Evolutionary conservation across 2,329 filamentous ascomycete genomes (phyloP).

Genomic region (Sodiomyces alkalinus): DNA sequence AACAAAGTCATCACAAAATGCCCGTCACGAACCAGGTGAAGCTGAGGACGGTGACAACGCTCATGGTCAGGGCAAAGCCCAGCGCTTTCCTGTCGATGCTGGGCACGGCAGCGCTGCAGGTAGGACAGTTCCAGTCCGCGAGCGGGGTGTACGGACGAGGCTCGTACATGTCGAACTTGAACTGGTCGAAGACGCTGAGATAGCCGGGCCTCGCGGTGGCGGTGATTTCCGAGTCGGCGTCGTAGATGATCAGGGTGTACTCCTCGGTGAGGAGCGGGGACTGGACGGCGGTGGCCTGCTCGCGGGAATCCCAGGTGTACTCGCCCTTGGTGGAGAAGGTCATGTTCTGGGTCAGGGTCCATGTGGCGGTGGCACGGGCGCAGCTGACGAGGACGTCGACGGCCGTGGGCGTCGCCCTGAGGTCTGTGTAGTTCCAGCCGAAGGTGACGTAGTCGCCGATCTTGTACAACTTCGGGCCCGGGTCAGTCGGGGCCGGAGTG

Average conservation of each 20-base stretch:
- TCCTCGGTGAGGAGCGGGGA: conserved; percentile 34
- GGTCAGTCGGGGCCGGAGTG: conserved; percentile 28
- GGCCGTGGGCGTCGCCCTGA: conserved; percentile 41
- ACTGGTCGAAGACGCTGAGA: conserved; percentile 29
- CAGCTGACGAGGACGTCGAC: conserved; percentile 45
- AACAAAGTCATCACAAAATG: conserved; percentile 13
- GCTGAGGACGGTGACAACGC: conserved; percentile 38
- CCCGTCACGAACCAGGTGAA: conserved; percentile 47
- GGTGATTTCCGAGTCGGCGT: conserved; percentile 35
- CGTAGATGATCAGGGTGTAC: conserved; percentile 48
- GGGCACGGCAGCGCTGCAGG: conserved; percentile 37
- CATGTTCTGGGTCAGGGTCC: conserved; percentile 50
- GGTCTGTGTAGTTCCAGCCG: conserved; percentile 50
- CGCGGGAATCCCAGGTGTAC: conserved; percentile 41
- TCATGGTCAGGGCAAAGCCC: conserved; percentile 37
- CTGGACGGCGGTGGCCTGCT: conserved; percentile 27
- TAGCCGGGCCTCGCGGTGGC: conserved; percentile 40
- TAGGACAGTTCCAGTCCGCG: conserved; percentile 37
- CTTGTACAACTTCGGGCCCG: conserved; percentile 37
- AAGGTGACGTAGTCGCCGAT: conserved; percentile 45
- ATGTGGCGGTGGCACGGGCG: conserved; percentile 33
- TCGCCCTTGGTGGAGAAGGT: conserved; percentile 33
- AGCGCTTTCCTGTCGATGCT: conserved; percentile 31
- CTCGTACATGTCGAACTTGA: conserved; percentile 44
- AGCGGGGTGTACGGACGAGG: conserved; percentile 34